A percentile compares a stretch with the other conserved stretches of the same genome.
Conservation (phyloP, 257 asterid species). For the Nicotiana paniculata region DNA sequence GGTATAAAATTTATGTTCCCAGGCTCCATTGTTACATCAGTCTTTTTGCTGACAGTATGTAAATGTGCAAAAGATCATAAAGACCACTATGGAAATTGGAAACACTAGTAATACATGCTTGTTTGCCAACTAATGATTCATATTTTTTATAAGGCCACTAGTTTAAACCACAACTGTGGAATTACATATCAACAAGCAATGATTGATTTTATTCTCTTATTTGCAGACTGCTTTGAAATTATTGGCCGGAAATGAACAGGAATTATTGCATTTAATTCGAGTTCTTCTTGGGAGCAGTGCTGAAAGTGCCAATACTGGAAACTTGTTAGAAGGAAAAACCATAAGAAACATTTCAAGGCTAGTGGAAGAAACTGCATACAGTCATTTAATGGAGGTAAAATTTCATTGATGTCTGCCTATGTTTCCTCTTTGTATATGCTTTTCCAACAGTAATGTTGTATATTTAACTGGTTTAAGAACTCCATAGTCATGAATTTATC, state of each 20-base stretch:
- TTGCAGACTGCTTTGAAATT: constrained; percentile 77
- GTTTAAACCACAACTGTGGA: background rate
- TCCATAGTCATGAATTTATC: background rate
- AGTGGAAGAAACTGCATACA: constrained; percentile 72
- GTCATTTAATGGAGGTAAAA: constrained; percentile 96
- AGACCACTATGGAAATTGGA: background rate
- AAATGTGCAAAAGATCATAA: background rate
- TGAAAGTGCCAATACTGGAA: constrained; percentile 33
- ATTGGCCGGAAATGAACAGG: constrained; percentile 62
- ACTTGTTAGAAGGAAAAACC: constrained; percentile 29
- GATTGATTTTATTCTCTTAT: constrained; percentile 9
- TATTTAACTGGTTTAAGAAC: background rate
- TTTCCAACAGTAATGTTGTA: background rate
- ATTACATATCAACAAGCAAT: background rate
- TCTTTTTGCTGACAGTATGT: background rate
- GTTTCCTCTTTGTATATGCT: background rate
- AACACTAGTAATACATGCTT: background rate
- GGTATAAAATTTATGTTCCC: constrained; percentile 35
- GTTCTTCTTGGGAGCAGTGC: constrained; percentile 60
- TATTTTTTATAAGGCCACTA: background rate
- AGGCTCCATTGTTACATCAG: background rate
- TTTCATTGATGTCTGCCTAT: background rate
- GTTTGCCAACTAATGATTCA: constrained; percentile 2
- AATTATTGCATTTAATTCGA: constrained; percentile 47
- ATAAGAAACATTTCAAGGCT: constrained; percentile 35